Evolutionary conservation across 768 basidiomycete genomes (phyloP), one percentile per base, ranked within the genome.

Genomic region (Podaxis rugospora): DNA sequence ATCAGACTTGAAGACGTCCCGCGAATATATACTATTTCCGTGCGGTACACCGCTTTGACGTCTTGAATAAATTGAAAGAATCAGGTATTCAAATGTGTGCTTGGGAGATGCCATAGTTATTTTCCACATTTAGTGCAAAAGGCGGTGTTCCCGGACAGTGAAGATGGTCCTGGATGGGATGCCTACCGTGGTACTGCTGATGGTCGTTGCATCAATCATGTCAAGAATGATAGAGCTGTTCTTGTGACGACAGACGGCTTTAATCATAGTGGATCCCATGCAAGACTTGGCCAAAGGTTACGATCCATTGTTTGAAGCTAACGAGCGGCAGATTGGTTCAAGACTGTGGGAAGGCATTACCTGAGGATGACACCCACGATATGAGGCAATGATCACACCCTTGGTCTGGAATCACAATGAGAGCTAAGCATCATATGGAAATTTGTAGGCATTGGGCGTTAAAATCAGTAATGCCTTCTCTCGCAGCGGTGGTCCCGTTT

Each of bases 201-300:
- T 57, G 52, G 37, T 57, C 25, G 55, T 57, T 32, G 55, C 55
- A 57, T 57, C 55, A 57, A 9, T 36, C 55, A 46, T 57, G 55
- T 46, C 55, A 49, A 49, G 28, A 16, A 3, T 44, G 42, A 44
- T 44, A 44, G 42, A 16, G n/a, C 6, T 18, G n/a, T 44, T 44
- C 42, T 42, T 14, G 40, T 42, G 40, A 42, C 40, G n/a, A 13
- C 13, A 42, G 14, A n/a, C 32, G 32, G 2, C 7, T 32, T 32
- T 32, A 32, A 7, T 32, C 6, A 9, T 32, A 32, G 32, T 32
- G 32, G 21, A 32, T 32, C 32, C 32, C 32, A 32, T 32, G 7
- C 7, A 32, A 6, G 32, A 7, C 2, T 9, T 32, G 32, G 32
- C 32, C 32, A 32, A 32, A 32, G 32, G 32, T 40, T 13, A 40